These are phyloP conservation scores for Penicillium cinerascens DNA, from an alignment of 495 filamentous ascomycete species.

Conservation along the genomic window DNA sequence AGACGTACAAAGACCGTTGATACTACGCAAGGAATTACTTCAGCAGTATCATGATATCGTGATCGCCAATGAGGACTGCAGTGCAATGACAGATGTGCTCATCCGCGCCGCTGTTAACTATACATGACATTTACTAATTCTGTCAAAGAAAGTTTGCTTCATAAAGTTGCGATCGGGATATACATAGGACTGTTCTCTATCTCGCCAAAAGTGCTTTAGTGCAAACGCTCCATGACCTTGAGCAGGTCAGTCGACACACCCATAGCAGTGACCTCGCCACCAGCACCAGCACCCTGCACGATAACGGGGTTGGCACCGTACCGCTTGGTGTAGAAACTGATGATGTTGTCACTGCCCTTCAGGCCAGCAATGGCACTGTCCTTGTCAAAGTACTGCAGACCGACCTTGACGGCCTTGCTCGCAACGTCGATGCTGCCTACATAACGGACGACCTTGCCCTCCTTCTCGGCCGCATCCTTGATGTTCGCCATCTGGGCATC, in stretches of 20 bases:
- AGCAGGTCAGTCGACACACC: conserved; percentile 86
- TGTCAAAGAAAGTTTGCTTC: not conserved
- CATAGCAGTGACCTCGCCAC: conserved; percentile 94
- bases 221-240: conserved; percentile 64
- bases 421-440: conserved; percentile 88
- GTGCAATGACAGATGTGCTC: conserved; percentile 27
- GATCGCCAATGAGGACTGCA: not conserved
- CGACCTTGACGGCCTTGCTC: conserved; percentile 75
- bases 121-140: conserved; percentile 35
- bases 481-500: conserved; percentile 79
- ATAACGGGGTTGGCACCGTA: conserved; percentile 88
- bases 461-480: conserved; percentile 71
- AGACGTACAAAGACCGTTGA: not conserved
- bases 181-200: conserved; percentile 9
- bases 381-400: conserved; percentile 79
- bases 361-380: conserved; percentile 85
- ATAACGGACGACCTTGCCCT: conserved; percentile 89
- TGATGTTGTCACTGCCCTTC: conserved; percentile 97
- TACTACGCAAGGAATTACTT: not conserved
- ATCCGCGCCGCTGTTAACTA: conserved; percentile 48
- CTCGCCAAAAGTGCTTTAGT: conserved; percentile 7
- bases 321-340: conserved; percentile 94
- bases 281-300: conserved; percentile 91
- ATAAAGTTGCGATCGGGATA: conserved; percentile 2
- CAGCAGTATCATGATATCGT: not conserved